Conservation (phyloP, 1,139 yeast species). For the Yamadazyma atmosphaerica region DNA sequence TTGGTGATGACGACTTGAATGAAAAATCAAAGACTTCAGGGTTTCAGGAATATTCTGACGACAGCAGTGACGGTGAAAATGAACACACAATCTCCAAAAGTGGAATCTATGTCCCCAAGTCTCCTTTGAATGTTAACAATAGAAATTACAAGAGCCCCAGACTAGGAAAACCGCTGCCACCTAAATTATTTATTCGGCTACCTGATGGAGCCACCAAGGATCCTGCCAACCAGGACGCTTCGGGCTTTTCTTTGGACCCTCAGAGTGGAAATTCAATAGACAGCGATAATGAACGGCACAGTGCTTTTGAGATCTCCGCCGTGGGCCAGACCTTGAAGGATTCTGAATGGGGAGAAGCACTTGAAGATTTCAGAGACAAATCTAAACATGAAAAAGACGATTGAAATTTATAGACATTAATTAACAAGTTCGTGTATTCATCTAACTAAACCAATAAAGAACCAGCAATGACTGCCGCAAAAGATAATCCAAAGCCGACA, state of each 20-base stretch:
- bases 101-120: slow-evolving; percentile 33
- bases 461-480: slow-evolving; percentile 17
- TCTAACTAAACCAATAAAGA: slow-evolving; percentile 16
- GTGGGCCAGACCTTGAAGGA: slow-evolving; percentile 27
- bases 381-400: slow-evolving; percentile 17
- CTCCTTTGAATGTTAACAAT: slow-evolving; percentile 30
- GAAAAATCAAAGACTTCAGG: neutral
- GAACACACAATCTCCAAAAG: slow-evolving; percentile 12
- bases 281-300: slow-evolving; percentile 1
- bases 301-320: slow-evolving; percentile 22
- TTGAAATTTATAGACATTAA: slow-evolving; percentile 1
- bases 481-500: slow-evolving; percentile 16
- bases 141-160: slow-evolving; percentile 5
- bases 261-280: slow-evolving; percentile 8
- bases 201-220: slow-evolving; percentile 12
- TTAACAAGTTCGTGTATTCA: too few species aligned
- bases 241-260: slow-evolving; percentile 4
- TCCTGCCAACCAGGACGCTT: slow-evolving; percentile 5
- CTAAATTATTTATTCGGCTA: slow-evolving; percentile 21
- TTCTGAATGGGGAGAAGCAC: slow-evolving; percentile 30
- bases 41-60: slow-evolving; percentile 6
- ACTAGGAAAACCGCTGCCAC: slow-evolving; percentile 11
- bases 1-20: slow-evolving; percentile 8
- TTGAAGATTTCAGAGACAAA: slow-evolving; percentile 13
- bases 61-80: slow-evolving; percentile 7